These are phyloP conservation scores for Colletotrichum sojae DNA, from an alignment of 2,329 filamentous ascomycete species.

Conservation along the genomic window DNA sequence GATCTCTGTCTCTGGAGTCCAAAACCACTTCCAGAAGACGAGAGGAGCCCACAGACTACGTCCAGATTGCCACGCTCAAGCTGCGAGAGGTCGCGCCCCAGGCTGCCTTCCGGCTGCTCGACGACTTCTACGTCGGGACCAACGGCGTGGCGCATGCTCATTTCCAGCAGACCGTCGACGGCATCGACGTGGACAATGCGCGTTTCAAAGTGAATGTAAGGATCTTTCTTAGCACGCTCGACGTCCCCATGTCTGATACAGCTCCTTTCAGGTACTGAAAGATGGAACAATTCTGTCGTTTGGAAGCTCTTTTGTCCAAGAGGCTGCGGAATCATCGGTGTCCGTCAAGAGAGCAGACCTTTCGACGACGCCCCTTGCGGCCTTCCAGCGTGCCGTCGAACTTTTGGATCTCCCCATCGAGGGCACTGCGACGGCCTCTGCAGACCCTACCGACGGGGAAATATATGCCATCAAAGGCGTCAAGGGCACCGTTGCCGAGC, in stretches of 20 bases:
- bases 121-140: constrained; percentile 67
- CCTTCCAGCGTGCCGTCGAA: not conserved
- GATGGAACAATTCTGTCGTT: not conserved
- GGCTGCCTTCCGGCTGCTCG: constrained; percentile 63
- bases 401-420: not conserved
- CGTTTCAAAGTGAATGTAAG: constrained; percentile 73
- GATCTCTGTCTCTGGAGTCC: not conserved
- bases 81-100: constrained; percentile 55
- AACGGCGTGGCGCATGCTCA: constrained; percentile 71
- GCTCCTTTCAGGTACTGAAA: not conserved
- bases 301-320: not conserved
- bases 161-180: constrained; percentile 72
- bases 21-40: not conserved
- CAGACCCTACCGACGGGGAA: not conserved
- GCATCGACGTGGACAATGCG: constrained; percentile 72
- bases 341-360: not conserved
- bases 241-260: not conserved
- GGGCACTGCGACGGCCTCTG: not conserved
- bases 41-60: constrained; percentile 47
- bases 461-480: not conserved
- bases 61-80: constrained; percentile 60
- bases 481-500: constrained; percentile 63
- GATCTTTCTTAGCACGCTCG: not conserved
- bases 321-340: not conserved
- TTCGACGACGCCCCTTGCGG: not conserved